These are phyloP conservation scores for Cajanus cajan DNA, from an alignment of 306 rosid species.

Conservation along the genomic window DNA sequence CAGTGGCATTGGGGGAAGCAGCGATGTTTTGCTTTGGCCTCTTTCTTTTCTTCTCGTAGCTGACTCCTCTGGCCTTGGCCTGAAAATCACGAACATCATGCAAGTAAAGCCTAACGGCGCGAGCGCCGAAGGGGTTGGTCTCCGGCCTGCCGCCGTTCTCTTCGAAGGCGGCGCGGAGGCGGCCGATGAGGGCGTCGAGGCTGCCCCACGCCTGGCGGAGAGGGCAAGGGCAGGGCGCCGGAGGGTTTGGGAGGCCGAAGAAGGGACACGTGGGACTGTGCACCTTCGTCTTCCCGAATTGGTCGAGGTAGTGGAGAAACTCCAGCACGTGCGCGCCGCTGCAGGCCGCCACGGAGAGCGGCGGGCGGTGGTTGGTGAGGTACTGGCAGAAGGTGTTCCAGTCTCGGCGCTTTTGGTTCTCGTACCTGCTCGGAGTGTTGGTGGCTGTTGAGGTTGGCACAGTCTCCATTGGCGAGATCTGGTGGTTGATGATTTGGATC, in stretches of 20 bases:
- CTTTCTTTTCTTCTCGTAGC: constrained; percentile 92
- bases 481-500: neutral
- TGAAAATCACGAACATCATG: constrained; percentile 95
- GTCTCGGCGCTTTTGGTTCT: constrained; percentile 89
- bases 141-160: constrained; percentile 70
- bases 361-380: constrained; percentile 77
- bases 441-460: constrained; percentile 4
- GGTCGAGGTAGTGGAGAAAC: constrained; percentile 86
- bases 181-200: constrained; percentile 92
- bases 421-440: constrained; percentile 73
- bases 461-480: neutral
- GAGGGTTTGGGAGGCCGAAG: constrained; percentile 83
- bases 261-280: constrained; percentile 83
- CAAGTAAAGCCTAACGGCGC: constrained; percentile 66
- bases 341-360: constrained; percentile 58
- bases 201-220: constrained; percentile 96
- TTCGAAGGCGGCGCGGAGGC: constrained; percentile 92
- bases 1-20: neutral
- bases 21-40: constrained; percentile 52
- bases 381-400: constrained; percentile 98
- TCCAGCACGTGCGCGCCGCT: constrained; percentile 82
- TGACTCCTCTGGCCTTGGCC: constrained; percentile 83
- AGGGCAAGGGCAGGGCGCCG: constrained; percentile 91
- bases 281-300: constrained; percentile 91
- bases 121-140: constrained; percentile 70